Evolutionary conservation across 129 eudicot genomes (phyloP), one percentile per base, ranked within the genome.

Genomic region (Lonicera japonica): DNA sequence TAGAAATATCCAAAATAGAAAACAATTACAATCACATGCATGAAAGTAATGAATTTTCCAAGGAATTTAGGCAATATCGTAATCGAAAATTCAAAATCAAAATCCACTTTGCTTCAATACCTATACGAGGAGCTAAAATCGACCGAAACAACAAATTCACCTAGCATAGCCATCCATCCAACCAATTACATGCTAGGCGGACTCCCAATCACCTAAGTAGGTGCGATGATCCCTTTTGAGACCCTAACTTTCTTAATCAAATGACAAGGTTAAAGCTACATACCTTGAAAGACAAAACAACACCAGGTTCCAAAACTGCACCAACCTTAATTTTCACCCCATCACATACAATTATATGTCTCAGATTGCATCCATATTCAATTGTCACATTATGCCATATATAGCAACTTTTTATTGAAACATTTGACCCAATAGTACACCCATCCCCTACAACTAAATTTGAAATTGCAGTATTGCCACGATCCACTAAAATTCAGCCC

Each of bases 371-470:
- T 39, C 91, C 98, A 51, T 91, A 95, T 75, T 80, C 96, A 21
- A 91, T 77, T 18, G 83, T 84, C 25, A 84, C 91, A 62, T 87
- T 78, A 59, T 87, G 62, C 98, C 98, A 91, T 51, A 91, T 71
- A 69, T 91, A 91, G 58, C 96, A 87, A 50, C 98, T 96, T 39
- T 87, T 88, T 62, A 91, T 80, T 9, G 75, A 63, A 58, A 87
- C 95, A 80, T 84, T 82, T 25, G 86, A 73, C 14, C 96, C 98
- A 36, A 91, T 91, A 58, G 34, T 62, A 73, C 98, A 91, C 22
- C 80, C 86, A 48, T 91, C 88, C 50, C 96, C 98, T 23, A 91
- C 77, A 67, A 87, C 87, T 21, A 95, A 87, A 80, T 87, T 87
- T 21, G 95, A 84, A 41, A 91, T 75, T 65, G 70, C 57, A 8